Evolutionary conservation across 1,139 yeast genomes (phyloP).

Genomic region (Fermentozyma sake): DNA sequence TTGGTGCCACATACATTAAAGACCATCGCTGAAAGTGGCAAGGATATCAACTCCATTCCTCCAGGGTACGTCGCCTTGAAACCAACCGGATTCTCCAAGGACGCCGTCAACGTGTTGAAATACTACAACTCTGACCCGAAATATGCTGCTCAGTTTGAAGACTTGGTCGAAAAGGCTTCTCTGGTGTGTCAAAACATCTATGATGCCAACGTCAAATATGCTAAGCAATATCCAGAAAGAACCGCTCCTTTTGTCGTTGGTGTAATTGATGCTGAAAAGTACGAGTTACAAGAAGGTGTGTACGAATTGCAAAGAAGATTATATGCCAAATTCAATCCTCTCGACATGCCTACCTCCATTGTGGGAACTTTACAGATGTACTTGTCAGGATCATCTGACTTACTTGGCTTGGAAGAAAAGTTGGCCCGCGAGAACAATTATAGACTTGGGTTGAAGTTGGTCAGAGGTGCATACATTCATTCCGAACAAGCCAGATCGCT

Average conservation of each 20-base stretch:
- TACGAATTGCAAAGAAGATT: conserved; percentile 84
- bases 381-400: conserved; percentile 62
- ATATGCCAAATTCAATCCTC: conserved; percentile 68
- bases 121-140: conserved; percentile 49
- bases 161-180: conserved; percentile 63
- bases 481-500: conserved; percentile 67
- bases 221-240: conserved; percentile 57
- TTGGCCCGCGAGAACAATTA: conserved; percentile 62
- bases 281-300: conserved; percentile 84
- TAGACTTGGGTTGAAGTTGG: conserved; percentile 82
- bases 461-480: conserved; percentile 97
- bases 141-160: conserved; percentile 51
- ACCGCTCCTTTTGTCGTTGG: conserved; percentile 79
- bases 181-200: conserved; percentile 52
- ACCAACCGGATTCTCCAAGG: conserved; percentile 82
- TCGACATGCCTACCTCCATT: conserved; percentile 56
- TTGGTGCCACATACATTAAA: conserved; percentile 65
- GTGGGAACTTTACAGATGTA: conserved; percentile 96
- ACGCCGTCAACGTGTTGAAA: conserved; percentile 71
- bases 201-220: conserved; percentile 47
- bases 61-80: conserved; percentile 87
- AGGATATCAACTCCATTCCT: conserved; percentile 59
- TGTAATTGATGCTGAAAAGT: conserved; percentile 91
- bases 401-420: conserved; percentile 59
- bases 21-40: conserved; percentile 41